Conservation (phyloP, 345 rosid genomes). For the Rhodamnia rubescens region DNA sequence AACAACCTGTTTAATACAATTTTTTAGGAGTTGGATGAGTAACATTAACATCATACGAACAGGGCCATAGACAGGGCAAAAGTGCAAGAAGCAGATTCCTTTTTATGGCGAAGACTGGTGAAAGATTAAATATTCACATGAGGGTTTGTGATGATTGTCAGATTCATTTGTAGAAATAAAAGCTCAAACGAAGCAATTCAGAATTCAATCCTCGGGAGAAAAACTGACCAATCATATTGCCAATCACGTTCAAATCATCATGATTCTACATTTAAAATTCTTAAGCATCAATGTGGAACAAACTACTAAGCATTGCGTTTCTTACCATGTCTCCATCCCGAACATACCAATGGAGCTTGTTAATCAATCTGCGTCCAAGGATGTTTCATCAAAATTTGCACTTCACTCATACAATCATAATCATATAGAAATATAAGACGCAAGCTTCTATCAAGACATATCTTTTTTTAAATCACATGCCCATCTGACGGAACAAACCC, state of each 20-base stretch:
- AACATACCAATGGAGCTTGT: conserved; percentile 74
- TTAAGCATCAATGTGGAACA: not conserved
- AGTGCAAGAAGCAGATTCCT: too few relatives aligned
- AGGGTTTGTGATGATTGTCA: not conserved
- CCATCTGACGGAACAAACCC: too few relatives aligned
- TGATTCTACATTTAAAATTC: too few relatives aligned
- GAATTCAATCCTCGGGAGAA: not conserved
- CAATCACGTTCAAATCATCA: too few relatives aligned
- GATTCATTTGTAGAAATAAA: not conserved
- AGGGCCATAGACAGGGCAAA: too few relatives aligned
- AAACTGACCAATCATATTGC: too few relatives aligned
- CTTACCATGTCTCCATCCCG: conserved; percentile 82
- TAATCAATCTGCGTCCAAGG: conserved; percentile 60
- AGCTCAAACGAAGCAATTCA: not conserved
- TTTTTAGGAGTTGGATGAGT: not conserved
- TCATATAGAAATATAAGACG: not conserved
- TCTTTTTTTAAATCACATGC: too few relatives aligned
- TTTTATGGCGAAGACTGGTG: not conserved
- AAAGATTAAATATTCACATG: not conserved
- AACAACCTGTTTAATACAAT: conserved; percentile 50
- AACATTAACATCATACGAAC: not conserved
- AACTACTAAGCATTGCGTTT: not conserved
- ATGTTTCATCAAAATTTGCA: not conserved
- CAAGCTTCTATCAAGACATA: too few relatives aligned
- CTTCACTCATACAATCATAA: not conserved